These are phyloP conservation scores for Sporothrix euskadiensis DNA, from an alignment of 2,329 filamentous ascomycete genomes.

Conservation along the genomic window DNA sequence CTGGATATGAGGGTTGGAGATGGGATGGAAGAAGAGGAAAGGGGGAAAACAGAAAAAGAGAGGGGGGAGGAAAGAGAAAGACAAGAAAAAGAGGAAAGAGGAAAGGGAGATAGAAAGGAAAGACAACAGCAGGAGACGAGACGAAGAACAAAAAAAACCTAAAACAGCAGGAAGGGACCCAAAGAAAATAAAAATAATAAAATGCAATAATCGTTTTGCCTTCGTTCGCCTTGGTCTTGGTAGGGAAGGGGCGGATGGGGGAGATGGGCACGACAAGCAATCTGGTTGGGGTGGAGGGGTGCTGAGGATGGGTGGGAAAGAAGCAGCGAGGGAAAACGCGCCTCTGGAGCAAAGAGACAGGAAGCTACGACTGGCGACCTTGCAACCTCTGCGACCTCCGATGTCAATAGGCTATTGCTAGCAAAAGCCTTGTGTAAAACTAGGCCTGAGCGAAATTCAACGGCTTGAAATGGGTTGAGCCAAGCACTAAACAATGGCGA, in stretches of 20 bases:
- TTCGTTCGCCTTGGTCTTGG: constrained; percentile 11
- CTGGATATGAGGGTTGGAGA: constrained; percentile 28
- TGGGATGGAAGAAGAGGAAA: constrained; percentile 29
- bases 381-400: neutral
- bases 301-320: constrained; percentile 12
- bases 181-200: constrained; percentile 21
- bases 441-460: neutral
- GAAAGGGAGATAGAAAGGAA: constrained; percentile 6
- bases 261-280: neutral
- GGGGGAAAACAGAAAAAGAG: constrained; percentile 29
- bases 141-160: constrained; percentile 5
- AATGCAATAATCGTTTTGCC: constrained; percentile 1
- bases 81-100: constrained; percentile 33
- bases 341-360: neutral
- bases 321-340: constrained; percentile 25
- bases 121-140: constrained; percentile 11
- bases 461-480: neutral
- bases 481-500: neutral
- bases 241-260: neutral
- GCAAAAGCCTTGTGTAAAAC: neutral
- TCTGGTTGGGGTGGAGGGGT: constrained; percentile 5
- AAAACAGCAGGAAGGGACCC: constrained; percentile 3
- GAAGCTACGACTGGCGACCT: constrained; percentile 4
- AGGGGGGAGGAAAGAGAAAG: constrained; percentile 28
- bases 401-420: constrained; percentile 15